Conservation (phyloP, 2,329 filamentous ascomycete genomes). For the Xylaria digitata region DNA sequence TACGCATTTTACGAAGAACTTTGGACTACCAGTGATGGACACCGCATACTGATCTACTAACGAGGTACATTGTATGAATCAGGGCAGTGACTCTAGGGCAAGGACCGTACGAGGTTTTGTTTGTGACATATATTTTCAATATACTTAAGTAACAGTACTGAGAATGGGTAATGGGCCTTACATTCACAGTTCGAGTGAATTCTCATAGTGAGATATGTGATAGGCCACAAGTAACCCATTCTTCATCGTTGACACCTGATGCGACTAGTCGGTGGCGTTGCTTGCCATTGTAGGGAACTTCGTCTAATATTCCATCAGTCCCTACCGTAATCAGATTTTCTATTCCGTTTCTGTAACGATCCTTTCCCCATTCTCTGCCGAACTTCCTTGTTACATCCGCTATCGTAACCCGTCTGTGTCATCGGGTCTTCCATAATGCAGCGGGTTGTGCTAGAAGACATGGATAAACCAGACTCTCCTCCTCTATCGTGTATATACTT, state of each 20-base stretch:
- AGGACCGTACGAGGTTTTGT: background rate
- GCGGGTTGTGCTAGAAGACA: background rate
- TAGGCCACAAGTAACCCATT: background rate
- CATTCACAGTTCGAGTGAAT: background rate
- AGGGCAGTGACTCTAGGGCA: background rate
- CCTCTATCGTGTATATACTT: constrained; percentile 5
- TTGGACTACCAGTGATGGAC: constrained; percentile 1
- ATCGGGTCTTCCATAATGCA: background rate
- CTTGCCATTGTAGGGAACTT: background rate
- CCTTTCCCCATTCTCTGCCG: constrained; percentile 1
- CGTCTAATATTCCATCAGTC: background rate
- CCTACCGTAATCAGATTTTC: background rate
- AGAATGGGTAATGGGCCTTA: background rate
- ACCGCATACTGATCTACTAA: constrained; percentile 7
- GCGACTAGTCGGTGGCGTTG: no score
- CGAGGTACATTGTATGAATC: background rate
- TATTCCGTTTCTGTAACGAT: background rate
- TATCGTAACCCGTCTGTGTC: background rate
- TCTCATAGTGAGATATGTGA: background rate
- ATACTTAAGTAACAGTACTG: background rate
- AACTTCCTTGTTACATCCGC: background rate
- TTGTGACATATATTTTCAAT: no score
- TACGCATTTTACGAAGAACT: constrained; percentile 10
- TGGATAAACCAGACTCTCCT: background rate
- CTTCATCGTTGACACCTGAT: background rate